Evolutionary conservation across 1,284 basidiomycete genomes (phyloP).

Genomic region (Marasmius oreades): DNA sequence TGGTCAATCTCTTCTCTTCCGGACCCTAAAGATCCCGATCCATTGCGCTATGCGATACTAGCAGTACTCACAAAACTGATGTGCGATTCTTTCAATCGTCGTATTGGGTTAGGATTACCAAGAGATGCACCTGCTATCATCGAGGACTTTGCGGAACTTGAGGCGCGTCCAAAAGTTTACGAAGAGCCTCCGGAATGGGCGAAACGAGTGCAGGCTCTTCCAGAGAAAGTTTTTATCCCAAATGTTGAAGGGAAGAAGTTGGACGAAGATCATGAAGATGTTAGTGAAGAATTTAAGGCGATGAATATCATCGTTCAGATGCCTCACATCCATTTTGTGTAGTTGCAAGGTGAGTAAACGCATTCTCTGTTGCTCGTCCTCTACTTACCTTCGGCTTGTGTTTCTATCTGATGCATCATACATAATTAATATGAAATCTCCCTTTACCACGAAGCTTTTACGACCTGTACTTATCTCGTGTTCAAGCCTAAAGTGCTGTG

Average conservation of each 20-base stretch:
- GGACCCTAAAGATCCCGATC: constrained; percentile 23
- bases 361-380: too few relatives aligned
- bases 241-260: constrained; percentile 17
- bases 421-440: too few relatives aligned
- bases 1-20: constrained; percentile 25
- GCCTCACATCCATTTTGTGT: constrained; percentile 12
- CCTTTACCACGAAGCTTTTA: too few relatives aligned
- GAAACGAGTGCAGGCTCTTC: constrained; percentile 18
- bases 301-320: constrained; percentile 16
- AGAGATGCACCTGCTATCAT: constrained; percentile 29
- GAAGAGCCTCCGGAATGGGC: constrained; percentile 28
- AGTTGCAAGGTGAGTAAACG: background rate
- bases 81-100: constrained; percentile 30
- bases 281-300: constrained; percentile 21
- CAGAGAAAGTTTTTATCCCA: constrained; percentile 20
- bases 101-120: constrained; percentile 28
- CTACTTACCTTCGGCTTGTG: too few relatives aligned
- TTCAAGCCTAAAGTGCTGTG: too few relatives aligned
- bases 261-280: constrained; percentile 18
- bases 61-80: constrained; percentile 28
- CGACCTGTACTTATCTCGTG: too few relatives aligned
- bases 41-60: constrained; percentile 26
- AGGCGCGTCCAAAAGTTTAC: constrained; percentile 26
- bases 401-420: too few relatives aligned
- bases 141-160: constrained; percentile 26